Evolutionary conservation across 2,329 filamentous ascomycete genomes (phyloP).

Genomic region (Fusarium tricinctum): DNA sequence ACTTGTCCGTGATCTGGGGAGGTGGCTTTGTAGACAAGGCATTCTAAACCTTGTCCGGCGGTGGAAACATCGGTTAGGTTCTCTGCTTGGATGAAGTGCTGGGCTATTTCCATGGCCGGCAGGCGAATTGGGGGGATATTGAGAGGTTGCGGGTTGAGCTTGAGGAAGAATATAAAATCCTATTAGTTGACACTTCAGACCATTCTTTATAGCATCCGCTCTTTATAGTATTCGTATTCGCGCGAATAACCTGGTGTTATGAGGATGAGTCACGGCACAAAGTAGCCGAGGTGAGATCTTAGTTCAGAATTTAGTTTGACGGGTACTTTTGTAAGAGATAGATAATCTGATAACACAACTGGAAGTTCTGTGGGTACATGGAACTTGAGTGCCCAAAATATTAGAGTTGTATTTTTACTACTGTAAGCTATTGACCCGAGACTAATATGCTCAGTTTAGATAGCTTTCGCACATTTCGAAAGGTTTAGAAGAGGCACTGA

Average conservation of each 20-base stretch:
- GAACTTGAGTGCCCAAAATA: too few species aligned
- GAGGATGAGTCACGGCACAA: neutral
- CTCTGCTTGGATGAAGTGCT: conserved; percentile 5
- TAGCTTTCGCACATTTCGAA: too few species aligned
- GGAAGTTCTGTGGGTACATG: too few species aligned
- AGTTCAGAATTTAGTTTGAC: neutral
- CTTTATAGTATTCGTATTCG: neutral
- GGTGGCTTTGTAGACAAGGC: conserved; percentile 18
- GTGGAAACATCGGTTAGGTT: neutral
- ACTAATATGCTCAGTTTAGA: too few species aligned
- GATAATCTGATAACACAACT: too few species aligned
- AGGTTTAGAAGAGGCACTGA: too few species aligned
- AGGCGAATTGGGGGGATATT: neutral
- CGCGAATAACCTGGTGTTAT: neutral
- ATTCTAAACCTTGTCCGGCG: conserved; percentile 23
- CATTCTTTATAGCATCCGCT: neutral
- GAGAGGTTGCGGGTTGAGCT: neutral
- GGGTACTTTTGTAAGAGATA: too few species aligned
- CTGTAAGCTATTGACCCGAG: too few species aligned
- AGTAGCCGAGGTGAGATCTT: neutral
- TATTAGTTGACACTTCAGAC: neutral
- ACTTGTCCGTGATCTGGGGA: neutral
- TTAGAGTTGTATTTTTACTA: too few species aligned
- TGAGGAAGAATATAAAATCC: neutral
- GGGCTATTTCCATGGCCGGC: neutral